Evolutionary conservation across 108 stramenopile species (phyloP).

Genomic region (Conticribra guillardii): DNA sequence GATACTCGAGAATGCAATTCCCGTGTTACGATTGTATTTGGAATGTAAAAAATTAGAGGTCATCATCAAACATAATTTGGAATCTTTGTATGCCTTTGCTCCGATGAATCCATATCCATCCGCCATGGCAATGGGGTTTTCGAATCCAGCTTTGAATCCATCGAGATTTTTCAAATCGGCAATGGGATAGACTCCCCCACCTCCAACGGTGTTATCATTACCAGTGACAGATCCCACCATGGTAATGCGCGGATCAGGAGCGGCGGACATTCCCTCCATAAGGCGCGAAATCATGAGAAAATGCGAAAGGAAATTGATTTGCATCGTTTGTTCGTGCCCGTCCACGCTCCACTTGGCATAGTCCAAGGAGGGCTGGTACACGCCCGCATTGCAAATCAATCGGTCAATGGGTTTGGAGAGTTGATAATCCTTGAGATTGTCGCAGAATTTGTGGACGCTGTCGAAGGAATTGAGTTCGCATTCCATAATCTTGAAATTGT

Average conservation of each 20-base stretch:
- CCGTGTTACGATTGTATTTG: conserved; percentile 87
- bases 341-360: conserved; percentile 90
- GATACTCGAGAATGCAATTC: conserved; percentile 92
- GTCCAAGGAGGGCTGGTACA: conserved; percentile 84
- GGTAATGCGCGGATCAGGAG: conserved; percentile 74
- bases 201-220: conserved; percentile 92
- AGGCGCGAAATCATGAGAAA: conserved; percentile 83
- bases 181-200: conserved; percentile 91
- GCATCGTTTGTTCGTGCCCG: conserved; percentile 92
- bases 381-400: conserved; percentile 89
- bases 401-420: conserved; percentile 82
- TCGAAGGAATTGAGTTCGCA: conserved; percentile 89
- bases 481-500: conserved; percentile 86
- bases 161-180: conserved; percentile 88
- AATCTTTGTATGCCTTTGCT: conserved; percentile 94
- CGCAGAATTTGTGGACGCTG: conserved; percentile 82
- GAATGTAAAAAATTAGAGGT: conserved; percentile 89
- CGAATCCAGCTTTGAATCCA: conserved; percentile 85
- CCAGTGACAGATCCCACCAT: conserved; percentile 92
- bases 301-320: conserved; percentile 89
- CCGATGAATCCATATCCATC: conserved; percentile 92
- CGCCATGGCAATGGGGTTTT: conserved; percentile 87
- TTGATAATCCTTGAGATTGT: conserved; percentile 72
- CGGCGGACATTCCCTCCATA: conserved; percentile 68
- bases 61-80: conserved; percentile 89